Base-by-base conservation (phyloP, 2,329 filamentous ascomycete species). In the Colletotrichum liaoningense region DNA sequence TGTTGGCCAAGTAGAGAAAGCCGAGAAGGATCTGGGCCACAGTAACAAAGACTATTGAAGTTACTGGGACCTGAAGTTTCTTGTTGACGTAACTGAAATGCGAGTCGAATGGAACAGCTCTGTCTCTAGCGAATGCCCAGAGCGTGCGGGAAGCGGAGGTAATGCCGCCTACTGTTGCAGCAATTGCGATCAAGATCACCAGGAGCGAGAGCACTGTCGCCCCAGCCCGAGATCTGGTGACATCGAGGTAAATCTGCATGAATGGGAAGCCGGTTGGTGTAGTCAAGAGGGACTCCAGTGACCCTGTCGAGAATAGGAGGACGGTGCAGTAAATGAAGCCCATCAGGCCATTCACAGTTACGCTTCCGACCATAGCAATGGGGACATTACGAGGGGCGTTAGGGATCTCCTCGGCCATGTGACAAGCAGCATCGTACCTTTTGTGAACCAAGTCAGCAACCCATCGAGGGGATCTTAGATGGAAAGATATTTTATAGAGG, bases 191-290 rank as follows among this genome's bases (percentile, higher is more conserved):
- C 4, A 76, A 30, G 2, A 76, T 76, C 1, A 79, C 52, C 16
- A 80, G 38, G 1, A 81, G 55, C 0, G 81, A 79, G 65, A 83
- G 76, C 22, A 81, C 63, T 0, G 77, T 79, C 0, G 80, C 70
- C 1, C 75, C 80, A 0, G 76, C 78, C 0, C 22, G 66, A 1
- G 78, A 80, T 7, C 76, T 67, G 0, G 81, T 82, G 0, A 72
- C 77, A 9, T 82, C 77, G 4, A 79, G 76, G 49, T 80, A 84
- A 5, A 85, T 81, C 35, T 85, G 82, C 76, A 85, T 84, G 59
- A 84, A 84, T 0, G 83, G 83, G n/a, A 84, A 85, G 0, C 85
- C 85, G 0, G 82, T 85, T 0, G 81, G 79, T 0, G 84, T 84
- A 1, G 78, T 63, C 2, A 86, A 78, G 0, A 87, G 76, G 0